Evolutionary conservation across 306 rosid genomes (phyloP).

Genomic region (Albizia julibrissin): DNA sequence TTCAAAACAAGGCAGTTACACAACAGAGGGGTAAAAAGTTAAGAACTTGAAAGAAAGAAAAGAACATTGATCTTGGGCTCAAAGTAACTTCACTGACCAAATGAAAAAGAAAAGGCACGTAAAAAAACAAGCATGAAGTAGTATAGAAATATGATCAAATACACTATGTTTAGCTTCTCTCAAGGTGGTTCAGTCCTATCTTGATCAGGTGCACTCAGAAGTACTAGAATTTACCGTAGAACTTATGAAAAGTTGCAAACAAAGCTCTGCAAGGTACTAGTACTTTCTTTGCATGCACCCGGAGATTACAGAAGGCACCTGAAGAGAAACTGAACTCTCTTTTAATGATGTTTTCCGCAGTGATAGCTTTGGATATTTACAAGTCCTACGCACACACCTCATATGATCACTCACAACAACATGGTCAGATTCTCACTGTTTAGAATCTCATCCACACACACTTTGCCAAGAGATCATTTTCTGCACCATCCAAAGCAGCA

Average conservation of each 20-base stretch:
- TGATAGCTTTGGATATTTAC: slow-evolving; percentile 38
- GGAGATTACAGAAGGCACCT: background rate
- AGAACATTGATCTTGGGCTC: background rate
- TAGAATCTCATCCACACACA: slow-evolving; percentile 36
- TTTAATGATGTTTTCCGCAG: slow-evolving; percentile 12
- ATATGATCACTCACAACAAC: slow-evolving; percentile 38
- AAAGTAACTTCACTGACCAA: slow-evolving; percentile 10
- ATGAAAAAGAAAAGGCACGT: background rate
- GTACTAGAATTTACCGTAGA: background rate
- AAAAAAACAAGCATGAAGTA: background rate
- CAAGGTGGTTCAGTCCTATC: background rate
- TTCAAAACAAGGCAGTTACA: slow-evolving; percentile 6
- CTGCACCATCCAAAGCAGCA: slow-evolving; percentile 75
- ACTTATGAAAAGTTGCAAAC: background rate
- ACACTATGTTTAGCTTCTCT: background rate
- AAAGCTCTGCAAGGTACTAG: background rate
- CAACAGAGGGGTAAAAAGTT: slow-evolving; percentile 7
- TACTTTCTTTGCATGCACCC: slow-evolving; percentile 2
- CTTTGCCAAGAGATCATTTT: slow-evolving; percentile 47
- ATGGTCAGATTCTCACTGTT: slow-evolving; percentile 26
- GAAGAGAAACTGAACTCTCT: background rate
- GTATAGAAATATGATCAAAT: slow-evolving; percentile 23
- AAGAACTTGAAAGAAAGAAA: background rate
- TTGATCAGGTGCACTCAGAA: background rate
- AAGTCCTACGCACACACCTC: slow-evolving; percentile 22